These are phyloP conservation scores for Claviceps citrina DNA, from an alignment of 2,329 filamentous ascomycete genomes.

Conservation along the genomic window DNA sequence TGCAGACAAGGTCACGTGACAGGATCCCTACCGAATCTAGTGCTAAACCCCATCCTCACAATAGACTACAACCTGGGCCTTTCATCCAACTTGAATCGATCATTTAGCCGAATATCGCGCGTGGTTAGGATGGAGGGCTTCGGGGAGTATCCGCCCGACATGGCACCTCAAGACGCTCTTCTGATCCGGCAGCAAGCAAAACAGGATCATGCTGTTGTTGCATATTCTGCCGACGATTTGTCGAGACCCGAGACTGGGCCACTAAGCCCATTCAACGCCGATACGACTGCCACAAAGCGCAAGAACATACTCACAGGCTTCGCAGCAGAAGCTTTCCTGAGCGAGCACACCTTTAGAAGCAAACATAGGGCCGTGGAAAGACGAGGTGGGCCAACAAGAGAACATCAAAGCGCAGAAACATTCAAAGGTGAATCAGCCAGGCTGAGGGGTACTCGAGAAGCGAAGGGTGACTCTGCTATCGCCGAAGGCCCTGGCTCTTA, in stretches of 20 bases:
- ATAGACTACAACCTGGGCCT: no score
- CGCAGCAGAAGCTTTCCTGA: constrained; percentile 77
- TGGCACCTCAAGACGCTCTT: constrained; percentile 48
- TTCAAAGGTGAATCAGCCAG: constrained; percentile 57
- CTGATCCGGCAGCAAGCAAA: constrained; percentile 39
- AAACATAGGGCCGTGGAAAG: constrained; percentile 75
- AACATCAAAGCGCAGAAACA: constrained; percentile 37
- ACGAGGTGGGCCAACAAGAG: constrained; percentile 39
- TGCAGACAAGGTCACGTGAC: no score
- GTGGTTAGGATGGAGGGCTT: constrained; percentile 49
- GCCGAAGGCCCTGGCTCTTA: constrained; percentile 81
- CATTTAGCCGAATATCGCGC: no score
- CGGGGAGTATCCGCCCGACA: constrained; percentile 49
- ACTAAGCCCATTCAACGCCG: constrained; percentile 58
- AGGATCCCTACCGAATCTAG: no score
- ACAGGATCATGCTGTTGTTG: constrained; percentile 44
- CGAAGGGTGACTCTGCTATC: constrained; percentile 68
- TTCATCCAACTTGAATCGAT: no score
- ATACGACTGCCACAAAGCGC: constrained; percentile 47
- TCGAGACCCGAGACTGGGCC: constrained; percentile 52
- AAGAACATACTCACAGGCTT: constrained; percentile 75
- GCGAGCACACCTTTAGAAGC: constrained; percentile 75
- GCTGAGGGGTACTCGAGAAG: constrained; percentile 61
- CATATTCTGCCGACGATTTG: constrained; percentile 58
- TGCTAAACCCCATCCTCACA: no score